Percentiles rank a stretch among this genome's conserved stretches.
Evolutionary conservation across 495 filamentous ascomycete genomes (phyloP).

Genomic region (Annulohypoxylon nitens): DNA sequence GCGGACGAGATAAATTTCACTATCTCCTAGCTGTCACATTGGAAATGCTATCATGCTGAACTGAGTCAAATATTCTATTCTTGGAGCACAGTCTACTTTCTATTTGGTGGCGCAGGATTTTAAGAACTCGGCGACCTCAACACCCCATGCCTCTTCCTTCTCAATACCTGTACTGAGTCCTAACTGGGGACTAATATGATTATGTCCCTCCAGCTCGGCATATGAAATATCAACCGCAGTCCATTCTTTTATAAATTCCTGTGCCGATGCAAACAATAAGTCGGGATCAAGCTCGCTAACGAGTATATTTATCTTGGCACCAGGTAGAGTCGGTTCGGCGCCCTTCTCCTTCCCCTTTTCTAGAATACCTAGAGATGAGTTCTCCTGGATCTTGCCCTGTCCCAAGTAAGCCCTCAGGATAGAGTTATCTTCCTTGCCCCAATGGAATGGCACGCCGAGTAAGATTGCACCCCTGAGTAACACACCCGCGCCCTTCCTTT

Average conservation of each 20-base stretch:
- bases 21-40: too few species aligned
- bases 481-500: conserved; percentile 42
- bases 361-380: conserved; percentile 51
- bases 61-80: background rate
- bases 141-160: conserved; percentile 58
- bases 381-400: conserved; percentile 43
- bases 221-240: conserved; percentile 46
- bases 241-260: conserved; percentile 53
- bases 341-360: conserved; percentile 44
- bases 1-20: background rate
- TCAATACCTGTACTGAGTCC: conserved; percentile 54
- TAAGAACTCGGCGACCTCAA: conserved; percentile 52
- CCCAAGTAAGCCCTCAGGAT: conserved; percentile 51
- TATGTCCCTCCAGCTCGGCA: conserved; percentile 55
- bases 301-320: conserved; percentile 49
- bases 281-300: conserved; percentile 57
- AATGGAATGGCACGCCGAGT: conserved; percentile 59
- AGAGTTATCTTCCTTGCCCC: conserved; percentile 38
- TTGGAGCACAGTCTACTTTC: background rate
- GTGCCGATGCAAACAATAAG: conserved; percentile 50
- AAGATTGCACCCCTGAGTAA: conserved; percentile 51
- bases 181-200: conserved; percentile 59
- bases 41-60: background rate
- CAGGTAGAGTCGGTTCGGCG: conserved; percentile 42
- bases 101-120: conserved; percentile 32